Conservation (phyloP, 2,329 filamentous ascomycete species). For the Clarireedia sp. region DNA sequence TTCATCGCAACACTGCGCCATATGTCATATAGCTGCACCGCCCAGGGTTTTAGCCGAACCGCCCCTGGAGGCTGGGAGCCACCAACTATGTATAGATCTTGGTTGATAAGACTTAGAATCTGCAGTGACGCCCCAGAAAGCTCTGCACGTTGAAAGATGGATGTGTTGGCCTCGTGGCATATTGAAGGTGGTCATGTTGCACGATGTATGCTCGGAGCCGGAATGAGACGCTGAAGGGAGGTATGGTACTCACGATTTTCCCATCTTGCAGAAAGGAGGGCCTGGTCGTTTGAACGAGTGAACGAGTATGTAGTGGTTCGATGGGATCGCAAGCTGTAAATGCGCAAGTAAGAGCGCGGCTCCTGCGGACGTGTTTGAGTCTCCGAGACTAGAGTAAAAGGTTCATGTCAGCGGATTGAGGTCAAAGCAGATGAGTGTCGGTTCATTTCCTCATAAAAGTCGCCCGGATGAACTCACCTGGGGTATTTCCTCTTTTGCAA, state of each 20-base stretch:
- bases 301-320: neutral
- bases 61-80: neutral
- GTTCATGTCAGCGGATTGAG: neutral
- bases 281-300: neutral
- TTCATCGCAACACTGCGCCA: neutral
- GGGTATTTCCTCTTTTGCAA: neutral
- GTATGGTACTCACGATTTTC: slow-evolving; percentile 12
- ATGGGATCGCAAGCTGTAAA: neutral
- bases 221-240: neutral
- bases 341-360: slow-evolving; percentile 8
- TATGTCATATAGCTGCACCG: too few relatives aligned
- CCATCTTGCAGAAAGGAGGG: slow-evolving; percentile 8
- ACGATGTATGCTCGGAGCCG: neutral
- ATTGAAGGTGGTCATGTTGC: neutral
- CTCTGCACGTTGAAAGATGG: neutral
- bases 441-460: neutral
- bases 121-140: neutral
- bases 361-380: neutral
- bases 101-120: neutral
- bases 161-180: slow-evolving; percentile 3
- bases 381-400: neutral
- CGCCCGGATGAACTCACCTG: neutral
- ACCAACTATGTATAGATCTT: neutral
- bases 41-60: neutral
- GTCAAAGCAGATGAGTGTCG: neutral